phyloP scores from a whole-genome alignment of 225 moss, liverwort and hornwort species.

The Climacium dendroides region DNA sequence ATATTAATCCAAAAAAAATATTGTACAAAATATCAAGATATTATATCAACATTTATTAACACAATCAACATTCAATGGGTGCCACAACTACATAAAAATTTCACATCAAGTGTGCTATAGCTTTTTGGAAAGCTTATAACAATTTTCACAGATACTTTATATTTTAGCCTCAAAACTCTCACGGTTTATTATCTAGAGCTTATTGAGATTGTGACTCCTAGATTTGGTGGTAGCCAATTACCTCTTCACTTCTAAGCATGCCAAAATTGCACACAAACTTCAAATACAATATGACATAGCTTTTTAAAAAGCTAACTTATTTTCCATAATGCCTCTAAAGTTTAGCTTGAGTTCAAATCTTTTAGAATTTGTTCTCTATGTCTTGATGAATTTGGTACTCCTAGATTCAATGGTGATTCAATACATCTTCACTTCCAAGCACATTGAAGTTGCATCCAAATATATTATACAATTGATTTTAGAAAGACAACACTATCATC shows the following conservation, averaged over 20 bases:
- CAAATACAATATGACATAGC: not conserved
- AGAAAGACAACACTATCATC: too few relatives aligned
- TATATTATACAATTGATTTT: too few relatives aligned
- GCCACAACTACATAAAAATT: not conserved
- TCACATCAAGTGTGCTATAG: accelerated
- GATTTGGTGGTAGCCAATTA: accelerated
- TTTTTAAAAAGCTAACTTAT: not conserved
- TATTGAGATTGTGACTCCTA: not conserved
- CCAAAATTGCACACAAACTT: not conserved
- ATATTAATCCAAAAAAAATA: not conserved
- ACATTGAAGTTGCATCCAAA: not conserved
- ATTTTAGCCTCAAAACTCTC: not conserved
- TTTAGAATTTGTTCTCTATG: too few relatives aligned
- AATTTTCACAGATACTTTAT: not conserved
- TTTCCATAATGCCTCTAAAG: accelerated
- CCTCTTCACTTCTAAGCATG: not conserved
- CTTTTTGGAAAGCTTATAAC: not conserved
- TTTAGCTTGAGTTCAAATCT: too few relatives aligned
- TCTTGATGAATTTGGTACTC: not conserved
- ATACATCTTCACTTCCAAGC: accelerated
- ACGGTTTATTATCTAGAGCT: accelerated
- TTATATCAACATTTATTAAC: too few relatives aligned
- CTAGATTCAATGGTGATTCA: not conserved
- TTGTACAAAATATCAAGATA: not conserved
- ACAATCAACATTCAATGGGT: not conserved